Evolutionary conservation across 2,329 filamentous ascomycete species (phyloP).

Genomic region (Ascochyta rabiei): DNA sequence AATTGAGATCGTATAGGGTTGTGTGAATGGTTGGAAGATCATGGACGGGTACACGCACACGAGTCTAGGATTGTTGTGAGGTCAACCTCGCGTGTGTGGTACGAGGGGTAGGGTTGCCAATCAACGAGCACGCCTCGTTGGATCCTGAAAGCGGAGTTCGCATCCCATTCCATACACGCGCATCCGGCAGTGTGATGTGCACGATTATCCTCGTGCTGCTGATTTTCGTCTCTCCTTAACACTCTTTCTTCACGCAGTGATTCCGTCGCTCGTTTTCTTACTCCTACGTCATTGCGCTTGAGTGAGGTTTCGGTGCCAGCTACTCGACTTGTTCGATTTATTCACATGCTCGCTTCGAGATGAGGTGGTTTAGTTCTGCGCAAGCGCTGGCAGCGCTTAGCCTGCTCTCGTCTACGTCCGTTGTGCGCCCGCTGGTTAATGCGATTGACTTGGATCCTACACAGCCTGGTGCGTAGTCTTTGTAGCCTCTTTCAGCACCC

Average conservation of each 20-base stretch:
- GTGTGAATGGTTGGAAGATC: not conserved
- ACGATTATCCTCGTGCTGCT: constrained; percentile 1
- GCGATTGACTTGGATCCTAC: constrained; percentile 36
- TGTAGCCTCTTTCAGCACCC: not conserved
- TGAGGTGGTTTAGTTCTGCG: constrained; percentile 37
- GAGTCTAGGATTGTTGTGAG: not conserved
- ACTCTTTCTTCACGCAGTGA: constrained; percentile 4
- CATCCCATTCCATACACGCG: constrained; percentile 2
- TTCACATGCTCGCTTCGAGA: constrained; percentile 25
- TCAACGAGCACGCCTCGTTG: constrained; percentile 1
- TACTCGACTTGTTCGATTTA: constrained; percentile 11
- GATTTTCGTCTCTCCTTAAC: not conserved
- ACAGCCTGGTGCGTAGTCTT: constrained; percentile 23
- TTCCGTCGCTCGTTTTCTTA: not conserved
- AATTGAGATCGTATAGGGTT: not conserved
- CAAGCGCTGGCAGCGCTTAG: constrained; percentile 35
- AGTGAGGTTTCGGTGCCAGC: not conserved
- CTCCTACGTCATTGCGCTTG: not conserved
- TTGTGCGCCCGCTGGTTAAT: constrained; percentile 24
- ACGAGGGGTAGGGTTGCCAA: not conserved
- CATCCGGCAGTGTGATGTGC: constrained; percentile 4
- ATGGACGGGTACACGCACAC: not conserved
- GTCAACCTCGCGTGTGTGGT: not conserved
- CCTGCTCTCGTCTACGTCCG: constrained; percentile 25
- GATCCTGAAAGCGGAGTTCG: constrained; percentile 3